Base-by-base conservation (phyloP, 139 green algal species). In the Raphidocelis subcapitata region DNA sequence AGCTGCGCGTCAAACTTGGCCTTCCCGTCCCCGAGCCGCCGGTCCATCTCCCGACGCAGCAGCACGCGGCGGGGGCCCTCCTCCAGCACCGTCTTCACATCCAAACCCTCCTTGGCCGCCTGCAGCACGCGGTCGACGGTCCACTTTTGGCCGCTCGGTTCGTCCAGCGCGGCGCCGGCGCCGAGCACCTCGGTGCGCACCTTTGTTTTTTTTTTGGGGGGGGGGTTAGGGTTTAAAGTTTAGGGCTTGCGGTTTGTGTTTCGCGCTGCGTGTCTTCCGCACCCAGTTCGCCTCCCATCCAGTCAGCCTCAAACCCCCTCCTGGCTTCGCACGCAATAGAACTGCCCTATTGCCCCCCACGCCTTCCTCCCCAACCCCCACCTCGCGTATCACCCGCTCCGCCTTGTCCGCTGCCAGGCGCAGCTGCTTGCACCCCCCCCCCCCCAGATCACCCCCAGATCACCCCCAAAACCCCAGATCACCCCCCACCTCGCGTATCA, bases 371-470 rank as follows among this genome's bases (percentile, higher is more conserved):
- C n/a, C 41, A 49, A 33, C 52, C 5, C 41, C 4, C 41, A 69
- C 41, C 44, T 55, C 63, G n/a, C 54, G 63, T 1, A 73, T 44
- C 37, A 96, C 88, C 82, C 95, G 96, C 61, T 97, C 86, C 1
- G 87, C 86, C 26, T 74, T 72, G 75, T 95, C 90, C 85, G 97
- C 89, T 36, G 69, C 68, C 36, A 98, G 67, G 20, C 88, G 88
- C 79, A 98, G 90, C 81, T 97, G 84, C 32, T 77, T 64, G 20
- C 91, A n/a, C n/a, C n/a, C n/a, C n/a, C n/a, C n/a, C n/a, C n/a
- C n/a, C n/a, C n/a, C n/a, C n/a, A n/a, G n/a, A n/a, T n/a, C n/a
- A n/a, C n/a, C n/a, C n/a, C 41, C 41, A 12, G 41, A 49, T 49
- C 41, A 49, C n/a, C n/a, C n/a, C n/a, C n/a, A n/a, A n/a, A n/a